These are phyloP conservation scores for Trichoderma hamatum DNA, from an alignment of 2,329 filamentous ascomycete species.

Conservation along the genomic window DNA sequence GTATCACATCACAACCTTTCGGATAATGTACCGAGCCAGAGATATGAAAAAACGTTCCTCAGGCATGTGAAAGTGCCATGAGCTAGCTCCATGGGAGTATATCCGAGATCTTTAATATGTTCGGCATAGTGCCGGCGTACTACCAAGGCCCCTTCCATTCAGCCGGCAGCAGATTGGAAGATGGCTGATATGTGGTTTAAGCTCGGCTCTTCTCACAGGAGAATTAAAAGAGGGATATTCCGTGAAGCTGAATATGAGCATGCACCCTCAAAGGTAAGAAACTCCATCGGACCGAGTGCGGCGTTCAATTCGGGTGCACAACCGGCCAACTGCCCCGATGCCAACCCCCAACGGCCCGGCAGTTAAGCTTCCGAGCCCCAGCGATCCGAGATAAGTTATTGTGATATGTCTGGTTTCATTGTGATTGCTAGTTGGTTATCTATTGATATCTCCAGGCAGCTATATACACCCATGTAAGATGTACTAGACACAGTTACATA, in stretches of 20 bases:
- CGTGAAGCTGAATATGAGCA: background rate
- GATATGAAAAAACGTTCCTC: background rate
- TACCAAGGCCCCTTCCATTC: background rate
- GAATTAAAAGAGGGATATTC: background rate
- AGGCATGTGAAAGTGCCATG: slow-evolving; percentile 21
- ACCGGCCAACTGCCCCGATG: slow-evolving; percentile 1
- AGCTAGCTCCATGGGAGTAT: background rate
- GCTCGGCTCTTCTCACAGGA: background rate
- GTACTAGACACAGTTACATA: no score
- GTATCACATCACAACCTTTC: slow-evolving; percentile 19
- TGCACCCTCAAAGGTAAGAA: background rate
- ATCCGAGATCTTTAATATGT: slow-evolving; percentile 10
- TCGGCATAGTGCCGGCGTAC: slow-evolving; percentile 14
- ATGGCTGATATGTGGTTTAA: background rate
- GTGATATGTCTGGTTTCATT: background rate
- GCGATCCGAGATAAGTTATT: background rate
- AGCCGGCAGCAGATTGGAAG: background rate
- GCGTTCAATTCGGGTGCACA: background rate
- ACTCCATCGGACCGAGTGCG: slow-evolving; percentile 13
- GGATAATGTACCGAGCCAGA: slow-evolving; percentile 23
- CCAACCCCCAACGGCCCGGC: background rate
- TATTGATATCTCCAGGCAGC: background rate
- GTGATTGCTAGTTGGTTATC: background rate
- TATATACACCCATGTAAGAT: background rate
- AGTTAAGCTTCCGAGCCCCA: slow-evolving; percentile 1